Percentiles rank a stretch among this genome's conserved stretches.
phyloP scores from a whole-genome alignment of 108 stramenopile species.

The Fistulifera solaris region DNA sequence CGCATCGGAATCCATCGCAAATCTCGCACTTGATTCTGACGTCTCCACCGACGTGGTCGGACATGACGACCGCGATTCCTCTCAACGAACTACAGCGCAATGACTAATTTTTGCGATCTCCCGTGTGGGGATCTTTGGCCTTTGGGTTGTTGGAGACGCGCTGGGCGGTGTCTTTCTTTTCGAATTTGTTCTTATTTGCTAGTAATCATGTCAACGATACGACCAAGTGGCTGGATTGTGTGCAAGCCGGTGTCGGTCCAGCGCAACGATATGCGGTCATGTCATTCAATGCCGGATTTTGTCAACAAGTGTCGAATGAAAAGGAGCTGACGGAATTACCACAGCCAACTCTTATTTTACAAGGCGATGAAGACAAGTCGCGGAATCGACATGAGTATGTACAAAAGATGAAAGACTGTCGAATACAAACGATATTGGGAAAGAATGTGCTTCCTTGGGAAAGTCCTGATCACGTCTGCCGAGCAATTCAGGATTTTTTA shows the following conservation, averaged over 20 bases:
- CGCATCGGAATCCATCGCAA: constrained; percentile 33
- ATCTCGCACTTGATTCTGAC: constrained; percentile 34
- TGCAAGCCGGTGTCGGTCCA: constrained; percentile 11
- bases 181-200: constrained; percentile 46
- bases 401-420: constrained; percentile 25
- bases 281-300: constrained; percentile 62
- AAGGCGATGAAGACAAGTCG: constrained; percentile 37
- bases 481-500: constrained; percentile 9
- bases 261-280: constrained; percentile 41
- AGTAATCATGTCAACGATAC: constrained; percentile 23
- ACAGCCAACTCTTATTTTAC: constrained; percentile 39
- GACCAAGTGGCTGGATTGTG: constrained; percentile 51
- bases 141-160: constrained; percentile 45
- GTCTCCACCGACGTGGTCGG: constrained; percentile 50
- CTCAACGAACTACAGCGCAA: constrained; percentile 37
- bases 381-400: constrained; percentile 28
- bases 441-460: constrained; percentile 66
- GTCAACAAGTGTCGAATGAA: constrained; percentile 40
- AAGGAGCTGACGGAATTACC: constrained; percentile 28
- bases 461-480: constrained; percentile 10
- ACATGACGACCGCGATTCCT: constrained; percentile 44
- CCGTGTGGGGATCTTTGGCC: constrained; percentile 34
- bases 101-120: constrained; percentile 39
- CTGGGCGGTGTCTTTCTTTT: constrained; percentile 47
- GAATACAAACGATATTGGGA: constrained; percentile 24